These are phyloP conservation scores for Artomyces pyxidatus DNA, from an alignment of 768 basidiomycete species.

Conservation along the genomic window DNA sequence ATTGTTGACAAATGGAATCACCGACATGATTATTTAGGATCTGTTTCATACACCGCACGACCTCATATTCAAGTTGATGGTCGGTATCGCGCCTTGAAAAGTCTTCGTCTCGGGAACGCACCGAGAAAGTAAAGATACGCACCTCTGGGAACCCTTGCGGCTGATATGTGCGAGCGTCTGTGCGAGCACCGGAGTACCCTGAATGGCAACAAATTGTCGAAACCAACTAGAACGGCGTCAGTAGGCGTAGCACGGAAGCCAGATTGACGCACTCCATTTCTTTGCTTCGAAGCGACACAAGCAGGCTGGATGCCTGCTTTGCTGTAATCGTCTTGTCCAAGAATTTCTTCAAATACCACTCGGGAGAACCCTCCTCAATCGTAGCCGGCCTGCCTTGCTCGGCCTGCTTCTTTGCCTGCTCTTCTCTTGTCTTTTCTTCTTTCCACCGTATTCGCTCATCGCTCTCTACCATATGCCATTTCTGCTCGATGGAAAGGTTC, in stretches of 20 bases:
- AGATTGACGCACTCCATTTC: conserved; percentile 55
- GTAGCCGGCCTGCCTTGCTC: conserved; percentile 48
- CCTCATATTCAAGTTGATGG: conserved; percentile 72
- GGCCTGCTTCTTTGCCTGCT: conserved; percentile 49
- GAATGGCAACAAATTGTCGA: conserved; percentile 60
- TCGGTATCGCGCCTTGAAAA: conserved; percentile 50
- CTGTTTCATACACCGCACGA: conserved; percentile 78
- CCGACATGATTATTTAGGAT: conserved; percentile 64
- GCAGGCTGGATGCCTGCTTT: conserved; percentile 70
- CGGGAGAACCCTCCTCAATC: conserved; percentile 65
- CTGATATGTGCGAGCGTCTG: conserved; percentile 71
- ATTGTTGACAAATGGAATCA: conserved; percentile 11
- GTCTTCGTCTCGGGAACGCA: neutral
- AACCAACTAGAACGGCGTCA: conserved; percentile 55
- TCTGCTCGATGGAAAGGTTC: conserved; percentile 65
- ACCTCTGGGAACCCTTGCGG: conserved; percentile 61
- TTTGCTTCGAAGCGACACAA: conserved; percentile 71
- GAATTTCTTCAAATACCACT: conserved; percentile 91
- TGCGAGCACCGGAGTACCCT: conserved; percentile 80
- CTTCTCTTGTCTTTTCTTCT: conserved; percentile 58
- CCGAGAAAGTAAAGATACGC: conserved; percentile 14
- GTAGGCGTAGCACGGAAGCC: neutral
- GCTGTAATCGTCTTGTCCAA: conserved; percentile 78
- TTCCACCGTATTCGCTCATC: conserved; percentile 77
- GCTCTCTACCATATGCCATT: conserved; percentile 86